Evolutionary conservation across 371 early-diverging fungal genomes (phyloP), one percentile per base, ranked within the genome.

Genomic region (Nematocida sp.): DNA sequence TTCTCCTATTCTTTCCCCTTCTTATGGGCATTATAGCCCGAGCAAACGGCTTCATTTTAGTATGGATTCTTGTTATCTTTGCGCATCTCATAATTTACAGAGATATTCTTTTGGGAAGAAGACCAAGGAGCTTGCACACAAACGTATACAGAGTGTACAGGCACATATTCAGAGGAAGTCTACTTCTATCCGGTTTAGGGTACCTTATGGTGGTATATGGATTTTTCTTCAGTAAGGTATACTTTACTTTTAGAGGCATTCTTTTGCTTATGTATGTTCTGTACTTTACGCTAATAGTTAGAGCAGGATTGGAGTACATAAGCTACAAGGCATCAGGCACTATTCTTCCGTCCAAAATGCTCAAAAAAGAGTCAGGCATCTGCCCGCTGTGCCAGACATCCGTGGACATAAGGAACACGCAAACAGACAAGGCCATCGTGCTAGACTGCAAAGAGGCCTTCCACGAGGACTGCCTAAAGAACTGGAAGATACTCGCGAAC

Each of bases 401-500:
- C 1, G 2, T 50, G 13, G 11, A 5, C 9, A 7, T 42, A 42
- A 20, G 20, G 9, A 51, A 51, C 5, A 32, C 28, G 23, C 23
- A 16, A 9, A 32, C 30, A 9, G 38, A 71, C 7, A 77, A 49
- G 42, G 77, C 63, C 35, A 55, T 77, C 39, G 80, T 82, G 2
- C 68, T 83, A 4, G 60, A n/a, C 11, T 85, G 86, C 78, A 67
- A 60, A 0, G 83, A 84, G 64, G 66, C 78, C 13, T 84, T 81
- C 69, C 95, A 95, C 80, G 89, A 90, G 78, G 86, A 87, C 47
- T 95, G 93, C 83, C 91, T 93, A 63, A 88, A 91, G 67, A 93
- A 93, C 42, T 93, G 93, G 93, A 88, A 88, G 56, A 85, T 93
- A 59, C 87, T 95, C 61, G 93, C 92, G 42, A n/a, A n/a, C n/a